These are phyloP conservation scores for Imleria badia DNA, from an alignment of 768 basidiomycete genomes.

Conservation along the genomic window DNA sequence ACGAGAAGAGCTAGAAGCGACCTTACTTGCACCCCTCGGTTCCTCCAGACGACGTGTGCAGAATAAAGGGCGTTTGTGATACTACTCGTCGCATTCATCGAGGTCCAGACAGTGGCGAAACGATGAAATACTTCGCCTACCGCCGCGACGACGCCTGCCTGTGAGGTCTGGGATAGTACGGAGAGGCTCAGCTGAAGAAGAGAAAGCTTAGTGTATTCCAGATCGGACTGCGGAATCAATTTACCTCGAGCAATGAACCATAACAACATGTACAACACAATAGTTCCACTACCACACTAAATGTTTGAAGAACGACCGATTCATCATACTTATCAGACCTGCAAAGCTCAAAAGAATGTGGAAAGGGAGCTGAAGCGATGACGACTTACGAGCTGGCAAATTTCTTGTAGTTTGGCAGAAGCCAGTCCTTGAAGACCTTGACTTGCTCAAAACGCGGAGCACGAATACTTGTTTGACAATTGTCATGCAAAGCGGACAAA, in stretches of 20 bases:
- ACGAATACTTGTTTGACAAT: constrained; percentile 46
- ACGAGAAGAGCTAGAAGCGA: constrained; percentile 61
- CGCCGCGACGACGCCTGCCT: constrained; percentile 53
- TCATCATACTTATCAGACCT: constrained; percentile 35
- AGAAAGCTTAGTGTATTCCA: constrained; percentile 9
- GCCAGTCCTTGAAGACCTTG: constrained; percentile 67
- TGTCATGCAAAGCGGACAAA: constrained; percentile 38
- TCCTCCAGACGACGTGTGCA: constrained; percentile 63
- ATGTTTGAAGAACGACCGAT: constrained; percentile 48
- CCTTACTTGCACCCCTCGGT: constrained; percentile 63
- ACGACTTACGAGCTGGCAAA: constrained; percentile 47
- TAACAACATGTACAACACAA: constrained; percentile 65
- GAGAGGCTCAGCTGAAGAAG: constrained; percentile 49
- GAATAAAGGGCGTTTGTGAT: constrained; percentile 61
- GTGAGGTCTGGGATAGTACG: constrained; percentile 52
- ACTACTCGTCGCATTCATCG: constrained; percentile 59
- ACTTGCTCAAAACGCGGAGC: constrained; percentile 77
- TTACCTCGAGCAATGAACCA: constrained; percentile 66
- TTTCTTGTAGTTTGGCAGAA: constrained; percentile 66
- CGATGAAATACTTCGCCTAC: constrained; percentile 74
- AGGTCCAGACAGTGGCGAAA: constrained; percentile 72
- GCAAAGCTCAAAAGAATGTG: neutral
- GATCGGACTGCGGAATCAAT: neutral
- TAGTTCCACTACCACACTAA: constrained; percentile 56
- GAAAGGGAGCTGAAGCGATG: neutral